Evolutionary conservation across 306 rosid genomes (phyloP).

Genomic region (Psophocarpus tetragonolobus): DNA sequence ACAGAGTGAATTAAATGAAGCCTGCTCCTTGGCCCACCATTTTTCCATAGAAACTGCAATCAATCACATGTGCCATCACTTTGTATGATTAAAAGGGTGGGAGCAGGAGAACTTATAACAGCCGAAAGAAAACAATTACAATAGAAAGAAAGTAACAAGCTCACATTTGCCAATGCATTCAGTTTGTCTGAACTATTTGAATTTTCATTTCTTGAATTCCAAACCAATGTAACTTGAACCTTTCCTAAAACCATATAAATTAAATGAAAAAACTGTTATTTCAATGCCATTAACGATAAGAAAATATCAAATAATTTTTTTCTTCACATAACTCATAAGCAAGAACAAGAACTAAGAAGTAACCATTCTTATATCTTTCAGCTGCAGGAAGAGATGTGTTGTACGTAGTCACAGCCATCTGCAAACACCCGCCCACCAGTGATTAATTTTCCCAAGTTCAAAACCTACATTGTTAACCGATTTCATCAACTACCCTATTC

Average conservation of each 20-base stretch:
- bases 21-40: constrained; percentile 74
- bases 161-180: constrained; percentile 78
- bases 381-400: constrained; percentile 78
- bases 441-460: constrained; percentile 17
- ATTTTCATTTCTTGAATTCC: constrained; percentile 89
- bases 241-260: constrained; percentile 61
- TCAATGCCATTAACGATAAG: constrained; percentile 8
- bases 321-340: constrained; percentile 7
- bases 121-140: background rate
- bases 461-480: constrained; percentile 2
- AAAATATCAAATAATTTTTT: background rate
- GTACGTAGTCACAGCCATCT: constrained; percentile 97
- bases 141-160: constrained; percentile 25
- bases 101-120: background rate
- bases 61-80: constrained; percentile 21
- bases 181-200: constrained; percentile 65
- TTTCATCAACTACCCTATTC: constrained; percentile 15
- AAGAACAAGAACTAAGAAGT: constrained; percentile 36
- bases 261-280: constrained; percentile 5
- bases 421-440: constrained; percentile 34
- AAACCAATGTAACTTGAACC: constrained; percentile 89
- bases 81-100: constrained; percentile 4
- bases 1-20: constrained; percentile 85
- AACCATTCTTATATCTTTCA: constrained; percentile 83
- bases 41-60: constrained; percentile 81